Percentiles rank a stretch among this genome's conserved stretches.
phyloP scores from a whole-genome alignment of 2,329 filamentous ascomycete genomes.

The Colletotrichum endophyticum region DNA sequence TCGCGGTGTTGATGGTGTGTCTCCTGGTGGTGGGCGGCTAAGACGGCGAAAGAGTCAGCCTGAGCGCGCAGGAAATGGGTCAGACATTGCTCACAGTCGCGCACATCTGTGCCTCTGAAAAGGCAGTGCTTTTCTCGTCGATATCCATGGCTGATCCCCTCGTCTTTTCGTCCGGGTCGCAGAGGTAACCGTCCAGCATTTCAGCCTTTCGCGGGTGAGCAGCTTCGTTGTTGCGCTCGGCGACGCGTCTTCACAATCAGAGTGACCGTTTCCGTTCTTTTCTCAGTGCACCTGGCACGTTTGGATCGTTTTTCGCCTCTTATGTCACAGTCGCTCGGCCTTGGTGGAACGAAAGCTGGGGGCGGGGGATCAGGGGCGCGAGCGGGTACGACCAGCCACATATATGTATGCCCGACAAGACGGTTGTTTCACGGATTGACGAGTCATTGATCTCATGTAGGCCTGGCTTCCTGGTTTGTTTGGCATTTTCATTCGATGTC shows the following conservation, averaged over 20 bases:
- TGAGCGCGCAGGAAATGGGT: neutral
- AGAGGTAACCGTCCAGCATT: neutral
- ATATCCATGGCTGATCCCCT: slow-evolving; percentile 2
- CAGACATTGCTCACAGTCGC: neutral
- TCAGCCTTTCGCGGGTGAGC: neutral
- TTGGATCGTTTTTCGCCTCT: neutral
- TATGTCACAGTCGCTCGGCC: neutral
- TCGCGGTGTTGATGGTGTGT: slow-evolving; percentile 10
- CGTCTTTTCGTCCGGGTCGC: neutral
- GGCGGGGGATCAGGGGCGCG: slow-evolving; percentile 49
- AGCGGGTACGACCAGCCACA: slow-evolving; percentile 74
- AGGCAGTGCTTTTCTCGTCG: slow-evolving; percentile 16
- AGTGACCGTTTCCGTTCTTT: neutral
- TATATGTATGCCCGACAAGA: slow-evolving; percentile 80
- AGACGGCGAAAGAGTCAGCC: neutral
- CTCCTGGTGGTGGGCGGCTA: neutral
- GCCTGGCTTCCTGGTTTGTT: neutral
- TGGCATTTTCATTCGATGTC: slow-evolving; percentile 5
- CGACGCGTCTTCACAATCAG: neutral
- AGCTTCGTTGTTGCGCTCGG: neutral
- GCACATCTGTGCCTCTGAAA: slow-evolving; percentile 11
- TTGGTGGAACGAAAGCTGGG: slow-evolving; percentile 25
- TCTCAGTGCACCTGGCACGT: neutral
- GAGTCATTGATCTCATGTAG: slow-evolving; percentile 1
- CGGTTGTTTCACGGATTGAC: slow-evolving; percentile 25